Percentiles rank a stretch among this genome's conserved stretches.
These are phyloP conservation scores for Colletotrichum simmondsii DNA, from an alignment of 2,329 filamentous ascomycete genomes.

Conservation along the genomic window DNA sequence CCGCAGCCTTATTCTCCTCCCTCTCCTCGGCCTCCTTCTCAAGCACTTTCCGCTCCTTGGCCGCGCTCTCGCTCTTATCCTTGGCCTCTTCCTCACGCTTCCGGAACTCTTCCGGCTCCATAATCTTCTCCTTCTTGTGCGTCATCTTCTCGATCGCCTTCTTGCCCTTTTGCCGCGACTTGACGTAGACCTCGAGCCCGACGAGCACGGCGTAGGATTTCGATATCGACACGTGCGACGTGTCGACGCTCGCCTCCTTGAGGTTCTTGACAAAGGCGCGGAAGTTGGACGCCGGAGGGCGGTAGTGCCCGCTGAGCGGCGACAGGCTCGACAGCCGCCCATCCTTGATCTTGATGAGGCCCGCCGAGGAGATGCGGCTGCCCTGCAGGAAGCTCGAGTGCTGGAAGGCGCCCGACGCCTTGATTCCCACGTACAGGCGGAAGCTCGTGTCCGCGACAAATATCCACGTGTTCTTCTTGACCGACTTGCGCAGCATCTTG, in stretches of 20 bases:
- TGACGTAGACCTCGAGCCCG: slow-evolving; percentile 83
- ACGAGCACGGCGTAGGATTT: slow-evolving; percentile 85
- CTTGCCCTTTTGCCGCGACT: slow-evolving; percentile 74
- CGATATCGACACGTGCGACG: slow-evolving; percentile 81
- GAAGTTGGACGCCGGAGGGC: slow-evolving; percentile 85
- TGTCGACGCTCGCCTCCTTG: slow-evolving; percentile 79
- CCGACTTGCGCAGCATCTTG: slow-evolving; percentile 80
- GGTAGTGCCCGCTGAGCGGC: slow-evolving; percentile 82
- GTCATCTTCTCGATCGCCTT: slow-evolving; percentile 59
- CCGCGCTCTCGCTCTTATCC: slow-evolving; percentile 70
- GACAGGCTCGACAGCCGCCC: slow-evolving; percentile 81
- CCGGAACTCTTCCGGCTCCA: slow-evolving; percentile 69
- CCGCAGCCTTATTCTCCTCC: slow-evolving; percentile 38
- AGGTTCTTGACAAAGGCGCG: slow-evolving; percentile 81
- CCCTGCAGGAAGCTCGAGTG: slow-evolving; percentile 92
- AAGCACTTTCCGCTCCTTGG: slow-evolving; percentile 58
- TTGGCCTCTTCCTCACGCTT: slow-evolving; percentile 67
- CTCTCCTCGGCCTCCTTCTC: slow-evolving; percentile 55
- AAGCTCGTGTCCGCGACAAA: slow-evolving; percentile 90
- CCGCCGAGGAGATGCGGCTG: slow-evolving; percentile 82
- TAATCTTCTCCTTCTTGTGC: slow-evolving; percentile 66
- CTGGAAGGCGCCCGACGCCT: slow-evolving; percentile 88
- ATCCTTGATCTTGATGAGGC: slow-evolving; percentile 85
- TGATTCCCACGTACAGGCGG: slow-evolving; percentile 89
- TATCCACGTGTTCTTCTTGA: slow-evolving; percentile 92